Evolutionary conservation across 106 monocot genomes (phyloP), one percentile per base, ranked within the genome.

Genomic region (Allium fistulosum): DNA sequence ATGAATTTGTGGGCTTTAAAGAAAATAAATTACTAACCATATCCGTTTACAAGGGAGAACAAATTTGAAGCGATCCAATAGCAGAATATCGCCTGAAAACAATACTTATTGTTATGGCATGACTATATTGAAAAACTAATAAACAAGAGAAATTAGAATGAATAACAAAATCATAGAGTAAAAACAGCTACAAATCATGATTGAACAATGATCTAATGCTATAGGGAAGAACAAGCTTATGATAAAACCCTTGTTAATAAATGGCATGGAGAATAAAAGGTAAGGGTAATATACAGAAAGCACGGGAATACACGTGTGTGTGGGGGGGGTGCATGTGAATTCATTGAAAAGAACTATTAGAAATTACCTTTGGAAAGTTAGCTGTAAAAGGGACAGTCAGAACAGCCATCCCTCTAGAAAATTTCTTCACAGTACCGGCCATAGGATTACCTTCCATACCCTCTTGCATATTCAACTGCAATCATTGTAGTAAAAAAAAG

Each of bases 11-110:
- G 5, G 5, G 37, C 37, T 37, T 37, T 37, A 59, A 63, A 65
- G 47, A 53, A 3, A 10, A 22, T 27, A 6, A 55, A 53, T 18
- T 53, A 27, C 50, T 28, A n/a, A 91, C 95, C 75, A 48, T 63
- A 70, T 55, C 95, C 95, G 72, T 86, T 88, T 8, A 65, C 11
- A 61, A 96, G 91, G 22, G 95, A 96, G 80, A 82, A 96, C 58
- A 96, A 48, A 68, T 96, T 96, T 65, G 95, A 96, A 62, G 95
- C 88, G 15, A 91, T 71, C 95, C 95, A 96, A 73, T 96, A 91
- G 77, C 76, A 96, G 72, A 96, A 96, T 60, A 96, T 86, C 37
- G 95, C 95, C 95, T 96, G 83, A 11, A 17, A 65, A 51, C 9
- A 62, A 37, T 37, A 37, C 5, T 37, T 37, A 22, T 37, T 37